Evolutionary conservation across 495 filamentous ascomycete genomes (phyloP).

Genomic region (Darksidea phi): DNA sequence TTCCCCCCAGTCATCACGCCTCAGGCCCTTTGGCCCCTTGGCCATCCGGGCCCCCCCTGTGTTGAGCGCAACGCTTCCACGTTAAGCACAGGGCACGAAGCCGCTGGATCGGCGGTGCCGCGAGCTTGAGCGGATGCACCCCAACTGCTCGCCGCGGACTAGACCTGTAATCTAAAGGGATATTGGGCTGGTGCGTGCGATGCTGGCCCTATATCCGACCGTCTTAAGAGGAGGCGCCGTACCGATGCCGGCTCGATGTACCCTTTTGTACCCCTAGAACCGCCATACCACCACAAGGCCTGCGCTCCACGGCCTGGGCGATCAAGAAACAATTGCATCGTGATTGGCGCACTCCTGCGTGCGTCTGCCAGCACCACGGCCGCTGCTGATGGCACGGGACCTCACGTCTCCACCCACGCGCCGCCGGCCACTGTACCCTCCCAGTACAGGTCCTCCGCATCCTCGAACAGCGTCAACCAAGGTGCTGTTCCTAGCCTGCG

Average conservation of each 20-base stretch:
- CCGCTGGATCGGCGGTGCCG: constrained; percentile 35
- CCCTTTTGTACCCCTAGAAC: constrained; percentile 26
- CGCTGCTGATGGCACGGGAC: constrained; percentile 29
- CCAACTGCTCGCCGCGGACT: constrained; percentile 26
- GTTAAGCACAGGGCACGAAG: constrained; percentile 32
- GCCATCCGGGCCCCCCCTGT: not conserved
- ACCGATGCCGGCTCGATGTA: constrained; percentile 34
- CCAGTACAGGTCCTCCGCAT: constrained; percentile 13
- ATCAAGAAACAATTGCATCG: constrained; percentile 26
- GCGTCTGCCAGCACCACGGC: constrained; percentile 23
- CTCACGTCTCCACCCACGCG: constrained; percentile 10
- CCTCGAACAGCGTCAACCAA: constrained; percentile 7
- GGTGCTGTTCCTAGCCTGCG: constrained; percentile 3
- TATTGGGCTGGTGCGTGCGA: constrained; percentile 36
- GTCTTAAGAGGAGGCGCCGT: constrained; percentile 21
- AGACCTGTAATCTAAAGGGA: constrained; percentile 36
- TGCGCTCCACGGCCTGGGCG: constrained; percentile 22
- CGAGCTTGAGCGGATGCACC: constrained; percentile 34
- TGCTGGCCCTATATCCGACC: constrained; percentile 25
- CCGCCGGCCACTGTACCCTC: constrained; percentile 18
- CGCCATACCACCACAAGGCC: constrained; percentile 30
- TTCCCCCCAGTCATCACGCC: constrained; percentile 14
- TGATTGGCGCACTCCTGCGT: constrained; percentile 28
- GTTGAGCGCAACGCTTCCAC: constrained; percentile 28
- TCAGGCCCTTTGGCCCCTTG: not conserved